These are phyloP conservation scores for Thuja plicata DNA, from an alignment of 83 land plant species.

Conservation along the genomic window DNA sequence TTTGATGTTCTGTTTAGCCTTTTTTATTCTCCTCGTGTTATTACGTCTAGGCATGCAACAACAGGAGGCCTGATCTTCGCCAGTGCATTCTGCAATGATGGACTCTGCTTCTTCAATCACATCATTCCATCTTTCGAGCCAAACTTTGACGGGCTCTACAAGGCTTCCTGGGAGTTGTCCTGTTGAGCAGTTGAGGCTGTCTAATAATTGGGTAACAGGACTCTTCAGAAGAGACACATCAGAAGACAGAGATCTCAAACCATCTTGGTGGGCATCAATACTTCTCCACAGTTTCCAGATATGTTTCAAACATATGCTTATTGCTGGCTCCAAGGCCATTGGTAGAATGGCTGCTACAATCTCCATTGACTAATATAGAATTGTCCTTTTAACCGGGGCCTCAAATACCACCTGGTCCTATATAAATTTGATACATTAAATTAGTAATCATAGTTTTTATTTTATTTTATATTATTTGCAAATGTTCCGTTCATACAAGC, in stretches of 20 bases:
- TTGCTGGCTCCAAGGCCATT: not conserved
- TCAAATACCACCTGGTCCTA: no score
- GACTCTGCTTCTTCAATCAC: not conserved
- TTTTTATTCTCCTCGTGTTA: not conserved
- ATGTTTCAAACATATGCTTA: not conserved
- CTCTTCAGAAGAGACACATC: not conserved
- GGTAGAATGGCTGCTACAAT: not conserved
- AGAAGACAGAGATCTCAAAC: not conserved
- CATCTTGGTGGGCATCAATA: not conserved
- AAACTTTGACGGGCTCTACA: not conserved
- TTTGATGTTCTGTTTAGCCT: not conserved
- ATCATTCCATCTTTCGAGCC: not conserved
- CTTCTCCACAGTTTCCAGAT: not conserved
- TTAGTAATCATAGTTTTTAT: no score
- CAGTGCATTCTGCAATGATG: not conserved
- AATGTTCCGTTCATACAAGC: no score
- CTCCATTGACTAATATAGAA: not conserved
- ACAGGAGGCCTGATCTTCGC: not conserved
- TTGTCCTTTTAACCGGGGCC: not conserved
- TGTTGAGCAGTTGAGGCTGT: not conserved
- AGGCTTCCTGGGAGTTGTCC: not conserved
- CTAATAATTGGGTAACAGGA: not conserved
- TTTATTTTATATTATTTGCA: no score
- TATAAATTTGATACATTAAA: no score
- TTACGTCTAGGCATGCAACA: not conserved